Evolutionary conservation across 1,139 yeast genomes (phyloP), one percentile per base, ranked within the genome.

Genomic region (Hansenula sp.): DNA sequence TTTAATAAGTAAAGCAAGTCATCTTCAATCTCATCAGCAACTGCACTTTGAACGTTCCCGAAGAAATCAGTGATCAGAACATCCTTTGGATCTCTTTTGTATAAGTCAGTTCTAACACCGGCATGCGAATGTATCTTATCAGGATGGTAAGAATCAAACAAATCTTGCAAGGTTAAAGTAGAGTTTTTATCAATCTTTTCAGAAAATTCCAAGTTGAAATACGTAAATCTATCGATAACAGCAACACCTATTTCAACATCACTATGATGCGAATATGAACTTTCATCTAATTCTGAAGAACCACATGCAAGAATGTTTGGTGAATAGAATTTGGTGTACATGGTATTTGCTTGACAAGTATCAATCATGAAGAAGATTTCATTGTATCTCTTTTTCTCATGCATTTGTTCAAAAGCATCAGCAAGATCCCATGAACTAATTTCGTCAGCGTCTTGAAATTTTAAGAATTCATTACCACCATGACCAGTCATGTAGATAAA

Each of bases 361-460:
- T 93, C 99, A 52, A 93, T 87, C 98, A 93, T 93, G 66, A 93
- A 93, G 60, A 93, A 80, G 36, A 93, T 88, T 69, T 94, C 99
- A 58, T 91, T 90, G 67, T 93, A 93, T 45, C 99, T 74, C 58
- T 86, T 85, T 77, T 91, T 91, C 61, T 93, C 96, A 68, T 88
- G 80, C 99, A 93, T 93, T 63, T 94, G 98, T 41, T 81, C 96
- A 68, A 93, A 89, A 2, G 99, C 98, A 66, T 93, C 96, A 0
- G 99, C 99, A 52, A 93, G 78, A 65, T 93, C 99, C 67, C 88
- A 84, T 13, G 96, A 84, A 2, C 96, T 91, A 47, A 93, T 90
- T 62, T 93, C 99, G 63, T 94, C 99, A 4, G 99, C 97, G 61
- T 93, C 99, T 66, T 93, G 99, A 65, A 93, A 93, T 66, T 93